Evolutionary conservation across 148 eudicot genomes (phyloP).

Genomic region (Rhododendron vialii): DNA sequence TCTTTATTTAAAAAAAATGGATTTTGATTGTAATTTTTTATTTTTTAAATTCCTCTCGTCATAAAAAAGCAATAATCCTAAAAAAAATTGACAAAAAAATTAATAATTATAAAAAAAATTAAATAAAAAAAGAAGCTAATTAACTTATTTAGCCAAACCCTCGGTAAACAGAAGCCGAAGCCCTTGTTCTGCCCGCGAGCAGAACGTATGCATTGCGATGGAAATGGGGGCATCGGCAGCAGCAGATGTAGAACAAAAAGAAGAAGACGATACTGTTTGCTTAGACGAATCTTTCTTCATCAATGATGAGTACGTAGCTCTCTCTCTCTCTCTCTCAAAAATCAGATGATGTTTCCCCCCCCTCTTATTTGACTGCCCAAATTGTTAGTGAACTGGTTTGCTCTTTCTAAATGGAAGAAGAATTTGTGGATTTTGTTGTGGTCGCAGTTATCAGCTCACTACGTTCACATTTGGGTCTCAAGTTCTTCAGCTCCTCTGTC

Average conservation of each 20-base stretch:
- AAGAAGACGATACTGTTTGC: conserved; percentile 62
- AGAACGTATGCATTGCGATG: background rate
- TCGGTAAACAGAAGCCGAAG: background rate
- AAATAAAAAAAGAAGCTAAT: too few species aligned
- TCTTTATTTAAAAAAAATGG: too few species aligned
- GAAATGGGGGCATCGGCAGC: background rate
- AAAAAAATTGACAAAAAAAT: too few species aligned
- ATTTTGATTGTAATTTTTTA: too few species aligned
- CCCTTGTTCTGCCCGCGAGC: background rate
- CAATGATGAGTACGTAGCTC: conserved; percentile 56
- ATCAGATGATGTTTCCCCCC: background rate
- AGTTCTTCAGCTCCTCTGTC: conserved; percentile 75
- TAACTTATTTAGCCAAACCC: too few species aligned
- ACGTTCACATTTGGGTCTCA: conserved; percentile 83
- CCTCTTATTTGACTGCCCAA: background rate
- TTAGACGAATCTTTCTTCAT: conserved; percentile 79
- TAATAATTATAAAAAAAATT: too few species aligned
- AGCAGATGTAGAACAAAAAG: conserved; percentile 39
- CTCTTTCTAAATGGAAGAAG: background rate
- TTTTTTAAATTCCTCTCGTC: too few species aligned
- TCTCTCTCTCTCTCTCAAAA: background rate
- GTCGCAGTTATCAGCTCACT: conserved; percentile 69
- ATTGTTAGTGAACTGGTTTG: background rate
- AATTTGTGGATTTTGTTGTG: conserved; percentile 9
- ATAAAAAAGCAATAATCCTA: too few species aligned